These are phyloP conservation scores for Mikania micrantha DNA, from an alignment of 129 eudicot genomes.

Conservation along the genomic window DNA sequence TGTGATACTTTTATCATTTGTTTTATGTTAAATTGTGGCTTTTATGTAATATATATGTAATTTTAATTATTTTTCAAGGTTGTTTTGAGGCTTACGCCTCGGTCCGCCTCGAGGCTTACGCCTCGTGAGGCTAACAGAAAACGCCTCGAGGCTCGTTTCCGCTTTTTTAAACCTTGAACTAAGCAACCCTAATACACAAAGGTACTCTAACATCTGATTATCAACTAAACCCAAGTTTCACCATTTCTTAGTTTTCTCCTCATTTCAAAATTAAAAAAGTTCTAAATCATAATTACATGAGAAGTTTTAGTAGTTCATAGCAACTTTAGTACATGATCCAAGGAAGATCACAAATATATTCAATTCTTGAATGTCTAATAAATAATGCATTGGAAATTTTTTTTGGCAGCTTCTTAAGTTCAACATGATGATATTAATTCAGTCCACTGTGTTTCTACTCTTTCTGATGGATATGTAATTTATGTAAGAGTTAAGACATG, in stretches of 20 bases:
- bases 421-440: background rate
- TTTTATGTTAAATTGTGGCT: too few species aligned
- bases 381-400: too few species aligned
- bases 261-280: background rate
- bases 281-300: background rate
- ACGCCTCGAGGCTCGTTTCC: too few species aligned
- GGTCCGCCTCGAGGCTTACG: too few species aligned
- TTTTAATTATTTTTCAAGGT: too few species aligned
- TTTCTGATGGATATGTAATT: background rate
- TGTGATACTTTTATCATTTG: too few species aligned
- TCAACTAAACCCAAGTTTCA: background rate
- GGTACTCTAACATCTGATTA: background rate
- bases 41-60: too few species aligned
- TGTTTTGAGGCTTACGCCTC: too few species aligned
- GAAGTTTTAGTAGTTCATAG: background rate
- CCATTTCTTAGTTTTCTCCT: background rate
- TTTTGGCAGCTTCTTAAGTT: too few species aligned
- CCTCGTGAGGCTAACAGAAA: too few species aligned
- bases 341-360: background rate
- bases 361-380: background rate
- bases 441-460: background rate
- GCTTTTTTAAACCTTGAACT: too few species aligned
- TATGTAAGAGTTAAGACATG: too few species aligned
- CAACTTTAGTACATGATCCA: background rate
- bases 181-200: background rate